Evolutionary conservation across 306 rosid species (phyloP).

Genomic region (Castanea sativa): DNA sequence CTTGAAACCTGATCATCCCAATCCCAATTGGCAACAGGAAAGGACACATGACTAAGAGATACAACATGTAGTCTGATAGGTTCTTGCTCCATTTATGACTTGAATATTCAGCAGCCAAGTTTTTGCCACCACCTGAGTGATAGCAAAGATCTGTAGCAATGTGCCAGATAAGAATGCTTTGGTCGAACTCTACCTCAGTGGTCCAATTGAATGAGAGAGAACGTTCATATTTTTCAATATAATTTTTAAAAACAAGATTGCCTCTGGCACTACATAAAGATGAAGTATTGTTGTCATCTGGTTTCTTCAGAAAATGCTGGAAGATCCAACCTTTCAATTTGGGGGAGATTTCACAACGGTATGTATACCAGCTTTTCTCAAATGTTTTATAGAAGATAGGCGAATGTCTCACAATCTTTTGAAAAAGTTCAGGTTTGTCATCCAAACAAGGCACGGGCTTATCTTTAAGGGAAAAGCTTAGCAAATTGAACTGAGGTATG

Average conservation of each 20-base stretch:
- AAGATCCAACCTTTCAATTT: background rate
- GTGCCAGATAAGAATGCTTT: too few species aligned
- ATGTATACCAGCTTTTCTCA: background rate
- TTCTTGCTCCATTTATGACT: background rate
- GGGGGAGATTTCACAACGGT: background rate
- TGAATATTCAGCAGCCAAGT: background rate
- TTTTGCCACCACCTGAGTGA: background rate
- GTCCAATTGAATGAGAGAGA: background rate
- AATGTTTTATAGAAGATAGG: background rate
- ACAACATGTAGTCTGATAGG: background rate
- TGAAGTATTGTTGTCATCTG: background rate
- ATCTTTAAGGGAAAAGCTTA: background rate
- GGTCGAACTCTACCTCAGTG: too few species aligned
- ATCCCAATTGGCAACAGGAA: slow-evolving; percentile 3
- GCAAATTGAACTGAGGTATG: background rate
- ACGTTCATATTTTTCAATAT: background rate
- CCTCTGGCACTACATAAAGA: background rate
- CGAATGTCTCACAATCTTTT: background rate
- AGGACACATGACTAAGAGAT: slow-evolving; percentile 3
- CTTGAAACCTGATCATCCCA: background rate
- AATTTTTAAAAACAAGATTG: background rate
- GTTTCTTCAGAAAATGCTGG: background rate
- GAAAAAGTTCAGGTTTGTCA: background rate
- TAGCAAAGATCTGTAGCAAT: background rate
- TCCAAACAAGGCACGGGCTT: background rate